Percentiles rank a stretch among this genome's conserved stretches.
phyloP scores from a whole-genome alignment of 495 filamentous ascomycete species.

The Daldinia vernicosa region DNA sequence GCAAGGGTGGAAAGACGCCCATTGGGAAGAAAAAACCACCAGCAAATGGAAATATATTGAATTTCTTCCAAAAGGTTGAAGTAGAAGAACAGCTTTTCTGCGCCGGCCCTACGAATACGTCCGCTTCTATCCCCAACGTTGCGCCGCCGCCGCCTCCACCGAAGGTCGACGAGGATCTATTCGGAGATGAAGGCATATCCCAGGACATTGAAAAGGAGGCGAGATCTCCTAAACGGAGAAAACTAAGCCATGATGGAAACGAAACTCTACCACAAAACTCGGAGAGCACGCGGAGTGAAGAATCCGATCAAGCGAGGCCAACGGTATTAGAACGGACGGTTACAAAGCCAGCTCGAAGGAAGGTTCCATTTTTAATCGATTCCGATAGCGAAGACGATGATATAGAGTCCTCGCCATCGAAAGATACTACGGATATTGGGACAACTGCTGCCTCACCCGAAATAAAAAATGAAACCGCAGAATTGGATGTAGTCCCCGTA shows the following conservation, averaged over 20 bases:
- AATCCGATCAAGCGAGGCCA: conserved; percentile 6
- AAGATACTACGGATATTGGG: conserved; percentile 12
- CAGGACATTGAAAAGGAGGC: conserved; percentile 29
- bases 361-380: conserved; percentile 71
- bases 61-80: conserved; percentile 51
- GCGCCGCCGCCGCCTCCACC: conserved; percentile 2
- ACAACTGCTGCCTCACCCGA: neutral
- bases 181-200: conserved; percentile 26
- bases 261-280: neutral
- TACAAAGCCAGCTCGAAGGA: conserved; percentile 27
- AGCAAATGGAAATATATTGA: conserved; percentile 73
- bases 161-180: conserved; percentile 42
- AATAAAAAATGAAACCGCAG: conserved; percentile 9
- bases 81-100: conserved; percentile 47
- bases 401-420: conserved; percentile 11
- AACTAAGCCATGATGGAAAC: conserved; percentile 31
- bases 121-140: neutral
- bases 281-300: neutral
- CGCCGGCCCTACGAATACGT: conserved; percentile 18
- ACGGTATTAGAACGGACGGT: neutral
- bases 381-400: conserved; percentile 71
- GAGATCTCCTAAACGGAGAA: conserved; percentile 43
- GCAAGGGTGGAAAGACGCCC: conserved; percentile 30
- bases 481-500: conserved; percentile 32
- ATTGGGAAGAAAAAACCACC: conserved; percentile 42